Percentiles rank a stretch among this genome's conserved stretches.
phyloP scores from a whole-genome alignment of 2,329 filamentous ascomycete genomes.

The Aplosporella prunicola region DNA sequence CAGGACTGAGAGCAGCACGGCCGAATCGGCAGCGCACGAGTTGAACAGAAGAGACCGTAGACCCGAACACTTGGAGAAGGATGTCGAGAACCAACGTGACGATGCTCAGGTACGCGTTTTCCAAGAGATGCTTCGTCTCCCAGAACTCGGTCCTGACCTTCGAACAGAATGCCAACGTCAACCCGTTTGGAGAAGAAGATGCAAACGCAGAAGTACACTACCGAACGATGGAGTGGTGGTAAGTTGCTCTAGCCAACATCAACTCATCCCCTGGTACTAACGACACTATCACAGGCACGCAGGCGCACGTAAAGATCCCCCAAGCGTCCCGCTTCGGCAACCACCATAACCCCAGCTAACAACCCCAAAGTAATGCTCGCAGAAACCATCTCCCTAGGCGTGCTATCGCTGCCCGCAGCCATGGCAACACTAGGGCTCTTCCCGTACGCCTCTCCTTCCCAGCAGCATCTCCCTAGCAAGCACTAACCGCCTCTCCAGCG shows the following conservation, averaged over 20 bases:
- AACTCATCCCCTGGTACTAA: background rate
- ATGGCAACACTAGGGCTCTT: conserved; percentile 45
- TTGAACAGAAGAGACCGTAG: too few species aligned
- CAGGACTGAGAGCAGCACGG: too few species aligned
- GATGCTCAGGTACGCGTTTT: too few species aligned
- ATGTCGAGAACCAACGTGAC: too few species aligned
- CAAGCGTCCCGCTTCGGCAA: background rate
- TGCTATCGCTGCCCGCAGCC: conserved; percentile 46
- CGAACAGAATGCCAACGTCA: conserved; percentile 5
- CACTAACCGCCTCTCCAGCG: conserved; percentile 20
- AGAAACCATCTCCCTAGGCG: conserved; percentile 50
- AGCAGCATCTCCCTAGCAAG: conserved; percentile 3
- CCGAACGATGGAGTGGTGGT: conserved; percentile 43
- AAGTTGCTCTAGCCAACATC: conserved; percentile 17
- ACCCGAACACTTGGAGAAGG: too few species aligned
- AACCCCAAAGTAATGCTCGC: conserved; percentile 42
- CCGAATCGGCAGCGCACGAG: too few species aligned
- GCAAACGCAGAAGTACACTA: conserved; percentile 38
- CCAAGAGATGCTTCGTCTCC: too few species aligned
- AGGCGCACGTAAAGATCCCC: conserved; percentile 28
- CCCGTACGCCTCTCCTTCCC: conserved; percentile 27
- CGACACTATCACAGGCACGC: conserved; percentile 33
- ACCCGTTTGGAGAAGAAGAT: conserved; percentile 21
- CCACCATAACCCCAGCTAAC: background rate
- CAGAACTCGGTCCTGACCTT: too few species aligned